Conservation (phyloP, 768 basidiomycete species). For the Suillus tomentosus region DNA sequence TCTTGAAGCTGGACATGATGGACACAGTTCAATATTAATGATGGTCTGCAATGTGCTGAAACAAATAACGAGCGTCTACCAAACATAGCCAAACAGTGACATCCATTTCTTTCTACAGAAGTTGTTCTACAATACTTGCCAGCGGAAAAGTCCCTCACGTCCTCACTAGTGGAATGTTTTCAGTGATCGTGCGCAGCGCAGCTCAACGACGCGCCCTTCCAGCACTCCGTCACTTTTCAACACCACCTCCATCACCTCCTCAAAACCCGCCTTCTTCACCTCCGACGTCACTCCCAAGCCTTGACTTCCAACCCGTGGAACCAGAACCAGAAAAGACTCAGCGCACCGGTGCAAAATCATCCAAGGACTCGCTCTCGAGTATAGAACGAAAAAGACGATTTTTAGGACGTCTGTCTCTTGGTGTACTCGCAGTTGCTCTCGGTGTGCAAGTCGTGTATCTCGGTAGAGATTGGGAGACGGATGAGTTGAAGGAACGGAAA, state of each 20-base stretch:
- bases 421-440: conserved; percentile 54
- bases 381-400: conserved; percentile 71
- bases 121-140: neutral
- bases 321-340: conserved; percentile 41
- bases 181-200: conserved; percentile 26
- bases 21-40: too few species aligned
- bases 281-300: conserved; percentile 41
- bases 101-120: neutral
- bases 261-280: conserved; percentile 12
- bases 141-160: conserved; percentile 1
- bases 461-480: conserved; percentile 78
- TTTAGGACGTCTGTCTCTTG: conserved; percentile 56
- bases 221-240: conserved; percentile 26
- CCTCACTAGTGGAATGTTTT: conserved; percentile 22
- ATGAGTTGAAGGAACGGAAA: conserved; percentile 66
- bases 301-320: conserved; percentile 67
- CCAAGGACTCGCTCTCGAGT: conserved; percentile 75
- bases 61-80: neutral
- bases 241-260: conserved; percentile 23
- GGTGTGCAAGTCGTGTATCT: conserved; percentile 62
- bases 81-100: conserved; percentile 1
- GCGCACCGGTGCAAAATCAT: conserved; percentile 76
- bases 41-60: too few species aligned
- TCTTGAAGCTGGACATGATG: conserved; percentile 60
- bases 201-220: conserved; percentile 22